Percentiles rank a stretch among this genome's conserved stretches.
phyloP scores from a whole-genome alignment of 2,329 filamentous ascomycete species.

The Endothia cerciana region DNA sequence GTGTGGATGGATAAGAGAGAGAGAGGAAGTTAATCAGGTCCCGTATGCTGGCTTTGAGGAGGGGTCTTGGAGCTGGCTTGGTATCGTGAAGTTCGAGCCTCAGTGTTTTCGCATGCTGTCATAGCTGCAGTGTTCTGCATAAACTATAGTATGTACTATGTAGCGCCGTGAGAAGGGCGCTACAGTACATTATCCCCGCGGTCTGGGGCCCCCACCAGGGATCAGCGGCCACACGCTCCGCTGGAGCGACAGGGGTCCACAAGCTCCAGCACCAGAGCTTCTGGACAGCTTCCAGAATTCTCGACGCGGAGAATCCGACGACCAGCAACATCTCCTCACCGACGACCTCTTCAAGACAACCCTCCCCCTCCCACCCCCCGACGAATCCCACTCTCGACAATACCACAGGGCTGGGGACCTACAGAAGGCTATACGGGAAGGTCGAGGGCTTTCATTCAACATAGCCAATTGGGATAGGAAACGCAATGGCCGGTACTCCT shows the following conservation, averaged over 20 bases:
- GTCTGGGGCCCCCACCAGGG: slow-evolving; percentile 7
- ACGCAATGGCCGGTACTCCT: slow-evolving; percentile 49
- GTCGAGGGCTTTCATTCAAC: not conserved
- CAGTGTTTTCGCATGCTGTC: slow-evolving; percentile 13
- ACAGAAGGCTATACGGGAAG: not conserved
- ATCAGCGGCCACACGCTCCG: slow-evolving; percentile 18
- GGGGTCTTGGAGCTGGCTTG: slow-evolving; percentile 13
- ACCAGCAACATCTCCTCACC: slow-evolving; percentile 15
- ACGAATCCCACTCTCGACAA: not conserved
- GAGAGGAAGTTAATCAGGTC: not conserved
- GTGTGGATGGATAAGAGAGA: too few species aligned
- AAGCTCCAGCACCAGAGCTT: slow-evolving; percentile 15
- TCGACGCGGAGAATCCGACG: not conserved
- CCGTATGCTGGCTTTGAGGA: not conserved
- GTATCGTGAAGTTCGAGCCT: slow-evolving; percentile 11
- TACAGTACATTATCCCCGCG: not conserved
- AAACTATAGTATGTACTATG: not conserved
- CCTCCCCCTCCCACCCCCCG: slow-evolving; percentile 10
- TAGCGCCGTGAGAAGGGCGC: too few species aligned
- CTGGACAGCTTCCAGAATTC: slow-evolving; percentile 28
- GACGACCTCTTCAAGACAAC: slow-evolving; percentile 1
- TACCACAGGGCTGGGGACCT: not conserved
- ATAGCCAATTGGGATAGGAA: not conserved
- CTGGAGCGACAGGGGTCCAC: slow-evolving; percentile 21
- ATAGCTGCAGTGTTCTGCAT: slow-evolving; percentile 19